Base-by-base conservation (phyloP, 768 basidiomycete genomes). In the Sutorius australiensis region DNA sequence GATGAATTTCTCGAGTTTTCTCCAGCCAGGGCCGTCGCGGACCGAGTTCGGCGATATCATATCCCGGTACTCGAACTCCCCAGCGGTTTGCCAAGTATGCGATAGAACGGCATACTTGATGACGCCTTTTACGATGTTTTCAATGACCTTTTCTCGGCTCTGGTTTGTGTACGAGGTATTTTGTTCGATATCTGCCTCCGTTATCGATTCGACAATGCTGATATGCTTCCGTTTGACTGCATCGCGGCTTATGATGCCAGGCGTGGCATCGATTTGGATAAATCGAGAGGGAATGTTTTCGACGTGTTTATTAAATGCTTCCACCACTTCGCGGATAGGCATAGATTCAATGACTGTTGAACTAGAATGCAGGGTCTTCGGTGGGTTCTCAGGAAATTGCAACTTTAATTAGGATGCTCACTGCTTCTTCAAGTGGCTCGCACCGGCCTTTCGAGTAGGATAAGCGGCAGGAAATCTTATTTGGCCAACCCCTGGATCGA, bases 31-130 rank as follows among this genome's bases (percentile, higher is more conserved):
- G 5, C 53, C 53, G 6, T 51, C 53, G 2, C 41, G 53, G 1
- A 51, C 30, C 7, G 53, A 19, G 9, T 31, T 5, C 12, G 34
- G 19, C 21, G 53, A 51, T 1, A 17, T 21, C 53, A 54, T 37
- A 0, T 54, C 16, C n/a, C 17, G 28, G n/a, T 51, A 32, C 6
- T 3, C 16, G n/a, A 51, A 51, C 21, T 51, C 48, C n/a, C 49
- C 13, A 10, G 2, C 33, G 3, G 19, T 27, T 21, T 31, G 27
- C 48, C 49, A 54, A 1, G 34, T 51, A 13, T 54, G 41, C 11
- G 53, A 51, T 16, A 54, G 53, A 36, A 38, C 42, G 12, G 48
- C 49, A 12, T 54, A 54, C 21, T 51, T 54, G 21, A 54, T 36
- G 24, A 31, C 36, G 12, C 48, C n/a, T 12, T 44, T 51, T 5